Percentiles rank a stretch among this genome's conserved stretches.
These are phyloP conservation scores for Trifolium dubium DNA, from an alignment of 306 rosid species.

Conservation along the genomic window DNA sequence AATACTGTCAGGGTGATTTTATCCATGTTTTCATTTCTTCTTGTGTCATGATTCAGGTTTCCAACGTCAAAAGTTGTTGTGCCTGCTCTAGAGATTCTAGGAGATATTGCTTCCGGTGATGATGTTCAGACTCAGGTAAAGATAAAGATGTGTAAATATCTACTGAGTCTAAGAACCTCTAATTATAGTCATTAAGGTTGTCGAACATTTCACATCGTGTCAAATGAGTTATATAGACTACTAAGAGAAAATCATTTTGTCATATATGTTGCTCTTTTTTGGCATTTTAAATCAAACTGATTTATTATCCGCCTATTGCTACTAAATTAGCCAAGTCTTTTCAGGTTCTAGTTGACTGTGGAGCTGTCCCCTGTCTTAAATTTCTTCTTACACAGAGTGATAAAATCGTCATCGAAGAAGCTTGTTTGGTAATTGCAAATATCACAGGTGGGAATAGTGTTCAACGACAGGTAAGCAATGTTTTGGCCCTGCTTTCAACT, in stretches of 20 bases:
- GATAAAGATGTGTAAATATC: neutral
- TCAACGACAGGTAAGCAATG: conserved; percentile 72
- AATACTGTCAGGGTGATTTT: neutral
- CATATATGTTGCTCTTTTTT: neutral
- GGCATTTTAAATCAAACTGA: neutral
- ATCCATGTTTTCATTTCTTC: neutral
- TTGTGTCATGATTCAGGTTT: neutral
- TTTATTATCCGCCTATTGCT: neutral
- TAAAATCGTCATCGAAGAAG: conserved; percentile 85
- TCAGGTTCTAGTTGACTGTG: conserved; percentile 76
- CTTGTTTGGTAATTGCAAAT: conserved; percentile 88
- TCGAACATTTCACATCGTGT: neutral
- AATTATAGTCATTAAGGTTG: neutral
- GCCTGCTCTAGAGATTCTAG: neutral
- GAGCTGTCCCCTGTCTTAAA: conserved; percentile 73
- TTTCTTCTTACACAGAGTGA: conserved; percentile 71
- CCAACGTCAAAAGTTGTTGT: neutral
- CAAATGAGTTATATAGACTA: neutral
- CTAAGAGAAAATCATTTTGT: neutral
- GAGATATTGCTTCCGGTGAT: neutral
- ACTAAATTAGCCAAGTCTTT: neutral
- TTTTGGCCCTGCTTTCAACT: neutral
- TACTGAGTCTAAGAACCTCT: neutral
- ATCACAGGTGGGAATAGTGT: conserved; percentile 88
- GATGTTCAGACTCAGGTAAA: conserved; percentile 9